Base-by-base conservation (phyloP, 768 basidiomycete species). In the Asterophora parasitica region DNA sequence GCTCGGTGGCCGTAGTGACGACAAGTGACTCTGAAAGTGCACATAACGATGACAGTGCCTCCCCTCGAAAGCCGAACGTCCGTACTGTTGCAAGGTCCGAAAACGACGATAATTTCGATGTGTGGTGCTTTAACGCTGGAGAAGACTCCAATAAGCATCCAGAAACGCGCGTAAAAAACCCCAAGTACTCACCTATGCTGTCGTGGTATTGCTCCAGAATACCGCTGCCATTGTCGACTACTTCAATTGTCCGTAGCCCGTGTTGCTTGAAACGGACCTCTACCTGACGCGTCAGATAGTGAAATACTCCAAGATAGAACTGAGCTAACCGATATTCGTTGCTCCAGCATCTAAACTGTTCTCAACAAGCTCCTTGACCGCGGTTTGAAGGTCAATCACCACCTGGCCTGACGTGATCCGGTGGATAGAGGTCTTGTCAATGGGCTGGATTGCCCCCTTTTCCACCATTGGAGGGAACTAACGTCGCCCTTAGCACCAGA, bases 301-400 rank as follows among this genome's bases (percentile, higher is more conserved):
- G 7, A 0, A 27, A 19, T 38, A 31, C 7, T 30, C 33, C 3
- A 16, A 31, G 12, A 4, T 23, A 20, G 7, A 17, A 36, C 33
- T 13, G 20, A 13, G 58, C 83, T 26, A 37, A 89, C 95, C 94
- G 34, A 99, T 80, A 54, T 69, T 82, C 0, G 88, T 92, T 0
- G 93, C 90, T 0, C 87, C 88, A 1, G 96, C 93, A 63, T 99
- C 96, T 23, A 97, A 70, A 49, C 91, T 89, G 63, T 99, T 99
- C 67, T 99, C 96, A 2, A 99, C 79, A 7, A 98, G 80, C 64
- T 99, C 96, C 63, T 98, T 99, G 49, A 97, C 84, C 1, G 92
- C 92, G 0, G 88, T 89, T 61, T 93, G 92, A 0, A 98, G 78
- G 62, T 96, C 92, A 20, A 94, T 75, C 1, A 98, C 88, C 38